Evolutionary conservation across 2,329 filamentous ascomycete genomes (phyloP).

Genomic region (Magnaporthiopsis rhizophila): DNA sequence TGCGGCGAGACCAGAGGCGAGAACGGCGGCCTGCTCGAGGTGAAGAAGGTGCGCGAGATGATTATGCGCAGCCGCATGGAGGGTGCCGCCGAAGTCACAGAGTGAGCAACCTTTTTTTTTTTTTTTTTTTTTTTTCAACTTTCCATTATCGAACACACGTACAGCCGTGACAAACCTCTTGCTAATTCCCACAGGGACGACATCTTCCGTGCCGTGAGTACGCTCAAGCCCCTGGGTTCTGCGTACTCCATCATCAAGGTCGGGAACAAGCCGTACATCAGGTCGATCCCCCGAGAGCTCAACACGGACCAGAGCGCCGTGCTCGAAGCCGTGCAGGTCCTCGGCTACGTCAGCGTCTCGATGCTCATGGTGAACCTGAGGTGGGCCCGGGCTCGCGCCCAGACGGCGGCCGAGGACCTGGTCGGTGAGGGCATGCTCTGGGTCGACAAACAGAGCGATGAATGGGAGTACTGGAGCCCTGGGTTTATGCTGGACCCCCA

Average conservation of each 20-base stretch:
- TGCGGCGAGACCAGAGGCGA: constrained; percentile 79
- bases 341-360: constrained; percentile 82
- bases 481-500: constrained; percentile 54
- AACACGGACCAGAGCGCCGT: constrained; percentile 91
- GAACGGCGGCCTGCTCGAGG: constrained; percentile 85
- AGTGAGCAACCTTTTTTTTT: constrained; percentile 38
- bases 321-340: constrained; percentile 79
- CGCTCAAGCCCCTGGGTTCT: constrained; percentile 77
- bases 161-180: no score
- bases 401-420: constrained; percentile 85
- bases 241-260: constrained; percentile 81
- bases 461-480: constrained; percentile 92
- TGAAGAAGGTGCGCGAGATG: constrained; percentile 70
- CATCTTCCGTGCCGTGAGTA: constrained; percentile 79
- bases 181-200: constrained; percentile 59
- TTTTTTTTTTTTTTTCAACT: background rate
- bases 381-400: constrained; percentile 79
- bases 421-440: constrained; percentile 85
- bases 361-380: constrained; percentile 81
- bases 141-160: no score
- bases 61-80: constrained; percentile 67
- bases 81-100: constrained; percentile 71
- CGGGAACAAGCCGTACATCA: constrained; percentile 77
- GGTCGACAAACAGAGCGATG: constrained; percentile 77
- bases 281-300: constrained; percentile 88